Evolutionary conservation across 768 basidiomycete species (phyloP).

Genomic region (Podaxis mareebaensis): DNA sequence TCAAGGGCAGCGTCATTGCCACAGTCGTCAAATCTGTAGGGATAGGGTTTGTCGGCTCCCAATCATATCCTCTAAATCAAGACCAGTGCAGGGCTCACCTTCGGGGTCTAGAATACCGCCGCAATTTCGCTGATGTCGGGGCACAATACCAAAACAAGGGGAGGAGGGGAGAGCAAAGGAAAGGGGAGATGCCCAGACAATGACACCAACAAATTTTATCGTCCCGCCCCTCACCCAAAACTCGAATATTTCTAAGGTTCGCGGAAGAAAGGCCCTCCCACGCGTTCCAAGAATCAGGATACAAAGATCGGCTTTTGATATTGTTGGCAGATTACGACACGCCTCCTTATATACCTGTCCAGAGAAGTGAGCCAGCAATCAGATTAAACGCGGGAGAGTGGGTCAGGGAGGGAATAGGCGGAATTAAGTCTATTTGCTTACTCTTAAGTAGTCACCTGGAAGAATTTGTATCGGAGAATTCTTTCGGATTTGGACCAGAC

Average conservation of each 20-base stretch:
- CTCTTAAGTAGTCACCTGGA: not conserved
- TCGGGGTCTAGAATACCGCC: not conserved
- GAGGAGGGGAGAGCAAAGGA: not conserved
- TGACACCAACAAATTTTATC: not conserved
- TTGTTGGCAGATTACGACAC: constrained; percentile 11
- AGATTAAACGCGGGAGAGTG: not conserved
- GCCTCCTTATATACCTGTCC: not conserved
- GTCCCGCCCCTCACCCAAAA: not conserved
- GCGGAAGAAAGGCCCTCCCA: constrained; percentile 3
- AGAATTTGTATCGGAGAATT: not conserved
- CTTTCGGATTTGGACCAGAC: not conserved
- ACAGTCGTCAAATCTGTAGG: constrained; percentile 3
- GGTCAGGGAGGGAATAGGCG: not conserved
- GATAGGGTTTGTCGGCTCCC: not conserved
- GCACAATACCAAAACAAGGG: not conserved
- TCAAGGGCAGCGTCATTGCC: not conserved
- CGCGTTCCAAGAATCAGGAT: constrained; percentile 3
- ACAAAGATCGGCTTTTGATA: not conserved
- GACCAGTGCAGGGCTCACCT: not conserved
- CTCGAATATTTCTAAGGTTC: not conserved
- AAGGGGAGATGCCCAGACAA: not conserved
- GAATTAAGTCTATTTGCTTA: not conserved
- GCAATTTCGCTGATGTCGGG: not conserved
- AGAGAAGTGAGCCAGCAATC: not conserved
- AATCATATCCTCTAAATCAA: no score